These are phyloP conservation scores for Oryza nivara DNA, from an alignment of 176 grass and related monocot genomes.

Conservation along the genomic window DNA sequence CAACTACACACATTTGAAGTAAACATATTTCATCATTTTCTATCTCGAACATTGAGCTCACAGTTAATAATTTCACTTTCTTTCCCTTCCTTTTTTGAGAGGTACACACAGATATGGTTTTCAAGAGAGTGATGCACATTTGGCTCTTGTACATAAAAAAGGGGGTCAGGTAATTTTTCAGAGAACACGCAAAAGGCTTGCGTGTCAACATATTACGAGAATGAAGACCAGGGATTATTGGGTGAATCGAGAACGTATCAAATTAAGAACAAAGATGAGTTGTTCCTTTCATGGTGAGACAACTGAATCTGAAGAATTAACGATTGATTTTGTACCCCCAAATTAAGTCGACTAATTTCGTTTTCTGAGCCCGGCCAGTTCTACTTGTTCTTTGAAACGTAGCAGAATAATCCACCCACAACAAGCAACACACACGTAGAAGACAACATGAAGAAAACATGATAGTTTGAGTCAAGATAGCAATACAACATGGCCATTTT, in stretches of 20 bases:
- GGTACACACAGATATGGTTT: not conserved
- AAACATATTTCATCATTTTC: not conserved
- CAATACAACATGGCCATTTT: conserved; percentile 8
- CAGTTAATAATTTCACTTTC: not conserved
- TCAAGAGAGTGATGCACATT: not conserved
- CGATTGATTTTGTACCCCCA: not conserved
- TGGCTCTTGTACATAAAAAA: not conserved
- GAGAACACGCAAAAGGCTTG: not conserved
- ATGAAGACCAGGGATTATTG: not conserved
- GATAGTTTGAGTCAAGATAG: conserved; percentile 12
- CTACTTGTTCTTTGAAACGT: conserved; percentile 19
- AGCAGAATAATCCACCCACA: conserved; percentile 21
- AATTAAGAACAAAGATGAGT: not conserved
- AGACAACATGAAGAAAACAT: conserved; percentile 16
- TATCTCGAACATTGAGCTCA: not conserved
- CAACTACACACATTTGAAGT: conserved; percentile 8
- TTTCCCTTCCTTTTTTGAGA: not conserved
- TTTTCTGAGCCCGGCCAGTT: conserved; percentile 10
- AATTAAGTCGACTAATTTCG: conserved; percentile 11
- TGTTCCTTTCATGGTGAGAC: conserved; percentile 28
- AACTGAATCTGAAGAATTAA: conserved; percentile 19
- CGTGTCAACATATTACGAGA: not conserved
- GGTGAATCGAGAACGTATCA: not conserved
- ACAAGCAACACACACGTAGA: not conserved
- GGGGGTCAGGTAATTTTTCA: not conserved